Evolutionary conservation across 1,284 basidiomycete species (phyloP), one percentile per base, ranked within the genome.

Genomic region (Sporisorium reilianum): DNA sequence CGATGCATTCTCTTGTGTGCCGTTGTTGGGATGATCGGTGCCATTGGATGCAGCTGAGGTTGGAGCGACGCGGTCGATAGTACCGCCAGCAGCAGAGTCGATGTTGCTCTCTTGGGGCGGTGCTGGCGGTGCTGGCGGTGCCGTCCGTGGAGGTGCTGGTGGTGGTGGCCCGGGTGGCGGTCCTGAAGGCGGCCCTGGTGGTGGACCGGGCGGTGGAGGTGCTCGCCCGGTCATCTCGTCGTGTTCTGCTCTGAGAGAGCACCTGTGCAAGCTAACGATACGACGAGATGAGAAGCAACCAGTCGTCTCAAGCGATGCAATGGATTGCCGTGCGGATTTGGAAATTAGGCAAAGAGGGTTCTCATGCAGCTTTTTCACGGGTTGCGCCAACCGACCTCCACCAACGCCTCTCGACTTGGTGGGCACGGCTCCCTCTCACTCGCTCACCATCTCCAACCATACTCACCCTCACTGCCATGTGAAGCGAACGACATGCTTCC

Each of bases 111-210:
- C 14, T 26, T 23, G 25, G 2, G 53, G n/a, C n/a, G n/a, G n/a
- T n/a, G n/a, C n/a, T n/a, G n/a, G n/a, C n/a, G n/a, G n/a, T n/a
- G n/a, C n/a, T 30, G 14, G 7, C 26, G 46, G 30, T n/a, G 28
- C 26, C 22, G 44, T 22, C 22, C 51, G 64, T 25, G 73, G 67
- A n/a, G 70, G 77, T 8, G 66, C 64, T 14, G 72, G 66, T 20
- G 77, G 69, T 22, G 77, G 73, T 40, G 64, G 68, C 12, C 62
- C 58, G 1, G 76, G 67, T 20, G 77, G 73, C 11, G 72, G 68
- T 5, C 70, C 65, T 10, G 70, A 62, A 2, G 65, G 61, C 7
- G 64, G 69, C 12, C 68, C 54, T 14, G 42, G 53, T 18, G 53
- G 41, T 16, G 46, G 54, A 51, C 54, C 54, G 44, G 54, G 67